Conservation (phyloP, 1,284 basidiomycete genomes). For the Wolfiporia cocos region DNA sequence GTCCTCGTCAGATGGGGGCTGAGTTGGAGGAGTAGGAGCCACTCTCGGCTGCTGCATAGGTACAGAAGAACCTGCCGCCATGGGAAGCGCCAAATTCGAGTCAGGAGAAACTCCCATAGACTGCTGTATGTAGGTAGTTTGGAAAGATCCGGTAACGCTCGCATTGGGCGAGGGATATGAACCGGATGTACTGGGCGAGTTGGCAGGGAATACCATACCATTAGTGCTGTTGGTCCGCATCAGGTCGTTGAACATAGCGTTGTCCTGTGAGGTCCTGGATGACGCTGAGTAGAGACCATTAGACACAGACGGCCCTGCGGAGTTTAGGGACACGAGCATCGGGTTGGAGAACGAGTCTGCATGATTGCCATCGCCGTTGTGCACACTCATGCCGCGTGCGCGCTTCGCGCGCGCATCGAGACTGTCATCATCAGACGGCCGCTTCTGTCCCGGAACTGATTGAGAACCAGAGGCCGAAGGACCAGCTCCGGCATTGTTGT, state of each 20-base stretch:
- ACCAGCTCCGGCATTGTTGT: conserved; percentile 14
- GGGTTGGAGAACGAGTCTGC: conserved; percentile 40
- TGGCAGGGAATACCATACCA: conserved; percentile 52
- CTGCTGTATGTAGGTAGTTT: conserved; percentile 42
- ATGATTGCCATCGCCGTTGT: conserved; percentile 32
- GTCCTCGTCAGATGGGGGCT: conserved; percentile 30
- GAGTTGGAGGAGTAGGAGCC: conserved; percentile 8
- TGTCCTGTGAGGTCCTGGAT: conserved; percentile 33
- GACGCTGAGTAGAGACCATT: conserved; percentile 27
- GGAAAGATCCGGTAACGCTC: conserved; percentile 35
- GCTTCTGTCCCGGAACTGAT: conserved; percentile 24
- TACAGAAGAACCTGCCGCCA: conserved; percentile 27
- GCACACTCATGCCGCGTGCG: conserved; percentile 33
- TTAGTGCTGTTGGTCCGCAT: conserved; percentile 45
- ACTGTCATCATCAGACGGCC: conserved; percentile 45
- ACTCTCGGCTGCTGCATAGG: conserved; percentile 23
- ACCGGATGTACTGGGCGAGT: conserved; percentile 31
- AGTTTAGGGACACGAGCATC: conserved; percentile 47
- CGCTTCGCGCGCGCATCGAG: conserved; percentile 42
- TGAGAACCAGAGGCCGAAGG: conserved; percentile 8
- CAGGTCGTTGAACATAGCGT: conserved; percentile 53
- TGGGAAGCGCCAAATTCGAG: conserved; percentile 41
- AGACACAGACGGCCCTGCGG: conserved; percentile 31
- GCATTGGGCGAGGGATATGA: conserved; percentile 28
- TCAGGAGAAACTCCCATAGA: conserved; percentile 53